Base-by-base conservation (phyloP, 805 yeast species). In the Blastobotrys attinorum region DNA sequence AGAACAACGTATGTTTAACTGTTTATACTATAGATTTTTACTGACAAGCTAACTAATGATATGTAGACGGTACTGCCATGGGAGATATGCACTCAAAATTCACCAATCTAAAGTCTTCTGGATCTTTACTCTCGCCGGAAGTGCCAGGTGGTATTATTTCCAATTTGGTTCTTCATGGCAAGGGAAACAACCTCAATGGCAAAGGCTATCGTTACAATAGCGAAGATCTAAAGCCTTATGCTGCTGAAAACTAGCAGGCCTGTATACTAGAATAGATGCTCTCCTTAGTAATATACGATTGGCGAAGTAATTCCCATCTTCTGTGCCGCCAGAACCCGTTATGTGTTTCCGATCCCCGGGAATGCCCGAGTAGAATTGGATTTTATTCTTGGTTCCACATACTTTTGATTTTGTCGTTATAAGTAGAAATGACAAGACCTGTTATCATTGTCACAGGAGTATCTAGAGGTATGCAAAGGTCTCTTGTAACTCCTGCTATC, bases 121-220 rank as follows among this genome's bases (percentile, higher is more conserved):
- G 74, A 18, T 66, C 77, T 49, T 71, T 90, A 40, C 65, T 86
- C 27, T 72, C 75, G 3, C 88, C 95, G 1, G 70, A 69, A 21
- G 76, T 78, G 3, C 95, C 96, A 2, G 97, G 84, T 0, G 60
- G 70, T 0, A 71, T 85, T 1, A 81, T 76, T 46, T 84, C 81
- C 10, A 76, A 78, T 41, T 63, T 89, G 44, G 89, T 83, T 0
- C 47, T 78, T 11, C 61, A 64, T 21, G 88, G 87, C 0, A 74
- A 83, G 55, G 67, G 75, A 3, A 42, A 56, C 2, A 73, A 67
- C 0, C 55, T 86, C 31, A 79, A 78, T 46, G 97, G 97, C 0
- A 59, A 69, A 48, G 85, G 79, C 57, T 55, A 81, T 42, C 68
- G 96, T 46, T 84, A 76, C 50, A 51, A 50, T 43, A 61, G 33